A percentile compares a stretch with the other conserved stretches of the same genome.
These are phyloP conservation scores for Hypoxylon rubiginosum DNA, from an alignment of 2,329 filamentous ascomycete genomes.

Conservation along the genomic window DNA sequence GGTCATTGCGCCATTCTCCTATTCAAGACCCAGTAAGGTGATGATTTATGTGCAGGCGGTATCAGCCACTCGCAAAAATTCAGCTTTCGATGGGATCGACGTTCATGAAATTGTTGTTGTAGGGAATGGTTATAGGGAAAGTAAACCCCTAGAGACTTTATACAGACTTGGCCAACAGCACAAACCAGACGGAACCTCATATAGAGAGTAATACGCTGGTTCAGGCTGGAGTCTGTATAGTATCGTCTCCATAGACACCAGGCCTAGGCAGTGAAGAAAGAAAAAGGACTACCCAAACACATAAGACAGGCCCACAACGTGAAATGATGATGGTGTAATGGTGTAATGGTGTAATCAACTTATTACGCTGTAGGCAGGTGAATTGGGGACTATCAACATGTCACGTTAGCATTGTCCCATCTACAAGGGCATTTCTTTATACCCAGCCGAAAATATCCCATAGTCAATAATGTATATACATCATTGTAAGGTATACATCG, in stretches of 20 bases:
- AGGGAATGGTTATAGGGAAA: conserved; percentile 7
- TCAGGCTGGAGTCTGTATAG: conserved; percentile 17
- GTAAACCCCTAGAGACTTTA: neutral
- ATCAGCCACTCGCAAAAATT: conserved; percentile 4
- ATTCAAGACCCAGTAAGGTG: conserved; percentile 93
- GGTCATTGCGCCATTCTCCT: conserved; percentile 98
- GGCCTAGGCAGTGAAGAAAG: conserved; percentile 19
- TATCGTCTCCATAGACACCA: conserved; percentile 4
- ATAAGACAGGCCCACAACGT: conserved; percentile 7
- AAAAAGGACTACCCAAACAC: conserved; percentile 3
- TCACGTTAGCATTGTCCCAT: neutral
- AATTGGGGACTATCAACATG: neutral
- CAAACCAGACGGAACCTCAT: conserved; percentile 4
- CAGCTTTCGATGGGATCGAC: conserved; percentile 1
- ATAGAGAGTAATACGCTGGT: conserved; percentile 3
- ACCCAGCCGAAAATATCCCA: neutral
- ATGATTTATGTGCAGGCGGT: conserved; percentile 1
- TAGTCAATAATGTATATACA: neutral
- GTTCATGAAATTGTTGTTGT: conserved; percentile 5
- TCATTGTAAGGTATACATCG: neutral
- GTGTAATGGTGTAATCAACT: too few relatives aligned
- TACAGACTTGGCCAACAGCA: neutral
- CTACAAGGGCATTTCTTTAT: neutral
- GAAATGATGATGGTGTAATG: too few relatives aligned
- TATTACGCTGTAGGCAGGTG: neutral